Evolutionary conservation across 75 land plant genomes (phyloP), one percentile per base, ranked within the genome.

Genomic region (Isoetes taiwanensis): DNA sequence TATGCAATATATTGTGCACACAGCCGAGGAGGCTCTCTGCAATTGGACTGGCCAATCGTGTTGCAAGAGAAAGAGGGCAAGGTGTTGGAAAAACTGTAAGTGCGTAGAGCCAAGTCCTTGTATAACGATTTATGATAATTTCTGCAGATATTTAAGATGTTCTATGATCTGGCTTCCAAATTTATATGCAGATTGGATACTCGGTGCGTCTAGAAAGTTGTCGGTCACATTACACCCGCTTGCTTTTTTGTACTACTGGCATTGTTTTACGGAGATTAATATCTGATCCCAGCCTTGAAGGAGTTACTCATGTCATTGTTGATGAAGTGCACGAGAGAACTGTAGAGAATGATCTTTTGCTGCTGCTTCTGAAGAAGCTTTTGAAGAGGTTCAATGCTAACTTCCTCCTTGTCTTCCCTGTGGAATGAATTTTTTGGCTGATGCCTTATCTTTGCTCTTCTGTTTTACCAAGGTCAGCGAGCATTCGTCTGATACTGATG

Each of bases 401-500:
- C 54, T 35, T 2, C 40, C n/a, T 20, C 25, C 23, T 54, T 27
- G 9, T 26, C n/a, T 54, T 27, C 6, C 57, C n/a, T 37, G 9
- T 9, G 39, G 39, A 14, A 14, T 9, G 9, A 10, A 37, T 37
- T 37, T 37, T 37, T 14, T 37, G 39, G 12, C 14, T 37, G 39
- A 37, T 9, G 29, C 32, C 41, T 42, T 30, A 60, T 28, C 17
- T 63, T 30, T n/a, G 12, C 11, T n/a, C 34, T 16, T 17, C 24
- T 57, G 17, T 21, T 41, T 52, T 37, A 11, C 43, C 55, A 31
- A 69, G 72, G 41, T 16, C 28, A 27, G 9, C 39, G 32, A 63
- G 58, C 43, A 64, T 69, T 41, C 72, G 24, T 30, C 37, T 69
- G 21, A 69, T 69, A 30, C 28, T 69, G 43, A 69, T 69, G 72